Conservation (phyloP, 2,329 filamentous ascomycete genomes). For the Stachybotrys echinatus region DNA sequence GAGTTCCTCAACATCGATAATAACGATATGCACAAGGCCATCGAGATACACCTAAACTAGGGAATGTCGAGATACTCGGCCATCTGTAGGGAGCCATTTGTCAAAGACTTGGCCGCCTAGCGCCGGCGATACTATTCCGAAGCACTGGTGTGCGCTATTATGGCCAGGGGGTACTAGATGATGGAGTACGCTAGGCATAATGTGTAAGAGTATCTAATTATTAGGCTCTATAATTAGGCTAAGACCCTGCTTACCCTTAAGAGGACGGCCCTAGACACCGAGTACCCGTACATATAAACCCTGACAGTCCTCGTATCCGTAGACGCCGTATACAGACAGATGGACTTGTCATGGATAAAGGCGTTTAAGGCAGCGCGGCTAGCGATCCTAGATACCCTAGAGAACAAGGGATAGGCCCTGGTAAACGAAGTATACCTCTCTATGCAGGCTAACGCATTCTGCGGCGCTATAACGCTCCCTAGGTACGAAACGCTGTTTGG, state of each 20-base stretch:
- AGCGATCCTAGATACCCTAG: neutral
- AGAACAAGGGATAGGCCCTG: neutral
- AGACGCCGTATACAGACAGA: neutral
- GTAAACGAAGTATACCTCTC: neutral
- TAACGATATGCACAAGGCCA: neutral
- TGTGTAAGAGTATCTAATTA: neutral
- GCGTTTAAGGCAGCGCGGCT: neutral
- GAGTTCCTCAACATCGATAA: neutral
- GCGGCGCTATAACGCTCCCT: neutral
- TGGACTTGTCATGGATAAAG: neutral
- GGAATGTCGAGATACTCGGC: neutral
- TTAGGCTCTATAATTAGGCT: neutral
- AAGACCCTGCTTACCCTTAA: neutral
- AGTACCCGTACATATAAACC: neutral
- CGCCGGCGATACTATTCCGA: constrained; percentile 1
- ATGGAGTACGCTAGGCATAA: neutral
- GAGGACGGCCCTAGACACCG: neutral
- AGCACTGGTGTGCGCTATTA: constrained; percentile 2
- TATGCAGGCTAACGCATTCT: constrained; percentile 1
- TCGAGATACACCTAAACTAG: neutral
- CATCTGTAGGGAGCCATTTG: constrained; percentile 1
- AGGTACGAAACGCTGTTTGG: neutral
- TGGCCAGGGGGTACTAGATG: constrained; percentile 2
- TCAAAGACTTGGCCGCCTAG: neutral
- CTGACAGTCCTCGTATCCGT: neutral